Evolutionary conservation across 108 stramenopile species (phyloP).

Genomic region (Discostella pseudostelligera): DNA sequence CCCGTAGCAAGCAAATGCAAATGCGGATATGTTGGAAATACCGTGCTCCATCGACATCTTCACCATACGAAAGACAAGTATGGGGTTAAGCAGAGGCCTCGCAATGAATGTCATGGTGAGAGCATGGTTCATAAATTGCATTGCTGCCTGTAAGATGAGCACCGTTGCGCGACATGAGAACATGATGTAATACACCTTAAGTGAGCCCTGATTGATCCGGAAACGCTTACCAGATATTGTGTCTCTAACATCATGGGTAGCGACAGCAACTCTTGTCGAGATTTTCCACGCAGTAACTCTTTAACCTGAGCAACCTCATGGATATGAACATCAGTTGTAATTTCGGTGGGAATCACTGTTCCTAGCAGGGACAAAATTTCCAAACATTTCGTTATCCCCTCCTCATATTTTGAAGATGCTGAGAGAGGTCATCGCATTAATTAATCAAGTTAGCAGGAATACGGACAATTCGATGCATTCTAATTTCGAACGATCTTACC

Average conservation of each 20-base stretch:
- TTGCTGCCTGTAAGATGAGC: constrained; percentile 32
- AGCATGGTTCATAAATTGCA: constrained; percentile 47
- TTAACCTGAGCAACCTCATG: constrained; percentile 19
- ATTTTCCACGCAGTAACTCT: constrained; percentile 14
- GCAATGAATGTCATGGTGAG: constrained; percentile 15
- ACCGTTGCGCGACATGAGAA: background rate
- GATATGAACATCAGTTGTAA: constrained; percentile 5
- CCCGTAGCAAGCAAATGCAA: constrained; percentile 43
- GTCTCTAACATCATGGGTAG: constrained; percentile 27
- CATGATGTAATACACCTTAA: background rate
- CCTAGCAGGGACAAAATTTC: constrained; percentile 35
- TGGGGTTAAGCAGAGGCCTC: constrained; percentile 21
- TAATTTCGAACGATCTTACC: background rate
- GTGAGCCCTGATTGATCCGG: background rate
- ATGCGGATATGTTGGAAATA: constrained; percentile 23
- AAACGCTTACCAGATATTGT: constrained; percentile 16
- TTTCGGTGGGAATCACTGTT: constrained; percentile 24
- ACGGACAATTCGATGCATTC: constrained; percentile 1
- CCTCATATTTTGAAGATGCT: constrained; percentile 10
- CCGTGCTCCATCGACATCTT: constrained; percentile 35
- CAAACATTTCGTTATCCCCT: constrained; percentile 33
- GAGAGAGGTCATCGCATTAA: background rate
- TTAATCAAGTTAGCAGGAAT: background rate
- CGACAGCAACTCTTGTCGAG: constrained; percentile 24
- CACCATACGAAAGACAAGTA: constrained; percentile 47